phyloP scores from a whole-genome alignment of 148 eudicot genomes.

The Diospyros kaki region DNA sequence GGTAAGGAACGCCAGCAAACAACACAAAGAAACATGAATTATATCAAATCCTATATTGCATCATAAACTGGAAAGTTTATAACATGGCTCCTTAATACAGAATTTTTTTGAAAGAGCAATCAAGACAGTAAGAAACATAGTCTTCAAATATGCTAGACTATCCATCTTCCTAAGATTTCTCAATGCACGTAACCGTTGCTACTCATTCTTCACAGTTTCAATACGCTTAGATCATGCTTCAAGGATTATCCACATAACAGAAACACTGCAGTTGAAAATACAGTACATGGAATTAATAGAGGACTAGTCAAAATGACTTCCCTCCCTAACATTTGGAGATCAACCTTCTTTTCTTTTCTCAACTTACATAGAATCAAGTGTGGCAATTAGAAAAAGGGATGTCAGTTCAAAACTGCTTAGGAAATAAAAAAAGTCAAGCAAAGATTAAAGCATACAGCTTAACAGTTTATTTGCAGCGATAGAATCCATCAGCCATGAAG shows the following conservation, averaged over 20 bases:
- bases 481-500: constrained; percentile 79
- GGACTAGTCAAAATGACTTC: background rate
- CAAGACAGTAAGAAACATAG: background rate
- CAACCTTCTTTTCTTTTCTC: constrained; percentile 2
- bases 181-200: background rate
- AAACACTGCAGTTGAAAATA: background rate
- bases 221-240: background rate
- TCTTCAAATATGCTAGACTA: background rate
- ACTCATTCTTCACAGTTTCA: background rate
- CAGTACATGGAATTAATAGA: background rate
- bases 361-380: background rate
- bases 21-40: constrained; percentile 6
- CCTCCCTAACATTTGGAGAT: background rate
- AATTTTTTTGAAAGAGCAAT: background rate
- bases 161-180: background rate
- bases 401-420: background rate
- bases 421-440: background rate
- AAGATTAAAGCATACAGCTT: constrained; percentile 55
- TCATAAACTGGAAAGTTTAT: background rate
- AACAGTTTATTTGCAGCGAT: constrained; percentile 70
- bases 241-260: background rate
- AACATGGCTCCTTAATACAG: background rate
- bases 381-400: background rate
- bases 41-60: background rate
- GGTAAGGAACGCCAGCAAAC: constrained; percentile 73